These are phyloP conservation scores for Epichloe typhina DNA, from an alignment of 2,329 filamentous ascomycete species.

Conservation along the genomic window DNA sequence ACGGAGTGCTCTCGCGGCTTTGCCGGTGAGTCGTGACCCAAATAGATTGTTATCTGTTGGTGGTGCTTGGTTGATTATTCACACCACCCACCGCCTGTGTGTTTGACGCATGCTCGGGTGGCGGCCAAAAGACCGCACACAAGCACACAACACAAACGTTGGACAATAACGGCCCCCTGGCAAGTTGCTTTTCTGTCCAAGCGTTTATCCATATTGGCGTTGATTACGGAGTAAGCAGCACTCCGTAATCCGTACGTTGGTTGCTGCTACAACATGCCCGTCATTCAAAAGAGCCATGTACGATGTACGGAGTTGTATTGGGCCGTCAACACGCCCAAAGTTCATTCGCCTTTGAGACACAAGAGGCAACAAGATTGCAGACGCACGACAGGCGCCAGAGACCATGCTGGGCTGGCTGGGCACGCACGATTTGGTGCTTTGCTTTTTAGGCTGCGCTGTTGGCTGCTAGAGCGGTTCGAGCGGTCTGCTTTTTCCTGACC, in stretches of 20 bases:
- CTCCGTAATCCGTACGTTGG: too few relatives aligned
- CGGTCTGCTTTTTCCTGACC: neutral
- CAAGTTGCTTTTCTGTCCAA: neutral
- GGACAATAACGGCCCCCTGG: neutral
- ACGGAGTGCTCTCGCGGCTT: too few relatives aligned
- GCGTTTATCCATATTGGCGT: neutral
- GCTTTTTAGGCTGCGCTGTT: neutral
- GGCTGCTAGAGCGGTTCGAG: neutral
- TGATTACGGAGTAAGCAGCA: neutral
- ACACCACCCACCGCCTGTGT: neutral
- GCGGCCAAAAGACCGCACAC: neutral
- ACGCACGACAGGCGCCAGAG: neutral
- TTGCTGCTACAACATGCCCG: too few relatives aligned
- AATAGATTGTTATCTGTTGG: neutral
- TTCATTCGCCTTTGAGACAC: neutral
- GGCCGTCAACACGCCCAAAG: neutral
- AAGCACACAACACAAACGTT: neutral
- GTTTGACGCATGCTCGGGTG: neutral
- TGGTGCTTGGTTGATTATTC: neutral
- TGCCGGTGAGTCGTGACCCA: too few relatives aligned
- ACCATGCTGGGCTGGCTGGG: constrained; percentile 1
- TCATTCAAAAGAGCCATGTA: too few relatives aligned
- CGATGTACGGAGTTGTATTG: too few relatives aligned
- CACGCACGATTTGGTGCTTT: neutral
- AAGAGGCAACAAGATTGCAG: neutral